Conservation (phyloP, 2,329 filamentous ascomycete species). For the Claviceps humidiphila region DNA sequence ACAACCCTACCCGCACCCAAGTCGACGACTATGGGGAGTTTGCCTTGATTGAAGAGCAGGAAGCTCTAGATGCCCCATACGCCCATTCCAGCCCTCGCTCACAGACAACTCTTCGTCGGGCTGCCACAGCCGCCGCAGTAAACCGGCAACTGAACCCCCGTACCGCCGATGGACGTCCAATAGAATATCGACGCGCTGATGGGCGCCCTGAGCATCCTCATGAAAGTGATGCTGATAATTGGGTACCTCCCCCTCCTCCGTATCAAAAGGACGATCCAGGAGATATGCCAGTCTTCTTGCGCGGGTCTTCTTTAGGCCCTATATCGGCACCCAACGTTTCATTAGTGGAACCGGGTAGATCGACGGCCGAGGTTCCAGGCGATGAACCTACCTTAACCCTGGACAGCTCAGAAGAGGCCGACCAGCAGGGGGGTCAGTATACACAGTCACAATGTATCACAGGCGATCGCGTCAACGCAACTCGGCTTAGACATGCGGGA, state of each 20-base stretch:
- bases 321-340: constrained; percentile 14
- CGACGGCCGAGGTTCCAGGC: neutral
- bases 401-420: constrained; percentile 2
- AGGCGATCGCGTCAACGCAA: neutral
- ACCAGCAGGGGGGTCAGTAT: constrained; percentile 5
- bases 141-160: constrained; percentile 54
- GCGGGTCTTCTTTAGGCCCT: constrained; percentile 32
- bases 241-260: constrained; percentile 74
- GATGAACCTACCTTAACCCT: neutral
- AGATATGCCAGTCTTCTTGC: constrained; percentile 42
- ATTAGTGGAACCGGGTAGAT: constrained; percentile 9
- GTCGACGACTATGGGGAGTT: constrained; percentile 30
- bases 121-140: constrained; percentile 62
- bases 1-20: constrained; percentile 12
- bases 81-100: constrained; percentile 61
- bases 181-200: constrained; percentile 55
- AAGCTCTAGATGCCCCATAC: constrained; percentile 58
- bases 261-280: constrained; percentile 55
- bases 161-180: constrained; percentile 36
- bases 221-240: constrained; percentile 79
- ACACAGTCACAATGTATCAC: constrained; percentile 18
- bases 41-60: constrained; percentile 40
- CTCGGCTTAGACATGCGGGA: constrained; percentile 4
- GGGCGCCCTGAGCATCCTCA: constrained; percentile 62
- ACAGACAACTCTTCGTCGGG: constrained; percentile 54